Conservation (phyloP, 805 yeast species). For the Brettanomyces sp. region DNA sequence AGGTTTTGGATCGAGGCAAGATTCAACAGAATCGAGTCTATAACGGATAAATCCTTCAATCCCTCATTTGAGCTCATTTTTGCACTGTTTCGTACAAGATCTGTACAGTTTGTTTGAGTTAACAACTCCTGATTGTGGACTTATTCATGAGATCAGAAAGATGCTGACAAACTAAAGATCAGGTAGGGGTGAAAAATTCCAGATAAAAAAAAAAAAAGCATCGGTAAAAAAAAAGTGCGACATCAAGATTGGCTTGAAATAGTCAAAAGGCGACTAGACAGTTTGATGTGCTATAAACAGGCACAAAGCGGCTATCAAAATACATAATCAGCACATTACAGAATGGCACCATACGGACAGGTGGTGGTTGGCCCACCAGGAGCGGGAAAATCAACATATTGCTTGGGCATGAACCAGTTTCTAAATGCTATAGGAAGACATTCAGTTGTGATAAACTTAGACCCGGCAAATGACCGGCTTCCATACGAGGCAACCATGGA, state of each 20-base stretch:
- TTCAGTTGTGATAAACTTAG: conserved; percentile 76
- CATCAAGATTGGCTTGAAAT: too few species aligned
- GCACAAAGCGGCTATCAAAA: too few species aligned
- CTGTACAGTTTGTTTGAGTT: too few species aligned
- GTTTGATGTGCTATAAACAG: too few species aligned
- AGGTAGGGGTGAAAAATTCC: too few species aligned
- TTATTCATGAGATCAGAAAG: too few species aligned
- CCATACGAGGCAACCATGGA: conserved; percentile 49
- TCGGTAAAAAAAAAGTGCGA: too few species aligned
- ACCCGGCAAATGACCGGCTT: conserved; percentile 61
- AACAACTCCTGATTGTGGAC: too few species aligned
- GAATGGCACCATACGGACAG: conserved; percentile 65
- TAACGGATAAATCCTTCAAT: conserved; percentile 12
- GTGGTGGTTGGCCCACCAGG: conserved; percentile 98
- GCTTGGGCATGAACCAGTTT: conserved; percentile 88
- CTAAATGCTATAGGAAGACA: conserved; percentile 90
- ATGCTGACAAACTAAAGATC: too few species aligned
- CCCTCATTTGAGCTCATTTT: neutral
- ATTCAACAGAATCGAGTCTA: conserved; percentile 19
- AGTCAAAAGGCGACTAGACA: too few species aligned
- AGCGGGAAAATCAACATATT: conserved; percentile 91
- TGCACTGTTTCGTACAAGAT: too few species aligned
- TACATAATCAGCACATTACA: neutral
- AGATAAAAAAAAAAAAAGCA: too few species aligned
- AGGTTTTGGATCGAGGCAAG: conserved; percentile 17